Evolutionary conservation across 1,284 basidiomycete genomes (phyloP).

Genomic region (Pseudozyma thailandica): DNA sequence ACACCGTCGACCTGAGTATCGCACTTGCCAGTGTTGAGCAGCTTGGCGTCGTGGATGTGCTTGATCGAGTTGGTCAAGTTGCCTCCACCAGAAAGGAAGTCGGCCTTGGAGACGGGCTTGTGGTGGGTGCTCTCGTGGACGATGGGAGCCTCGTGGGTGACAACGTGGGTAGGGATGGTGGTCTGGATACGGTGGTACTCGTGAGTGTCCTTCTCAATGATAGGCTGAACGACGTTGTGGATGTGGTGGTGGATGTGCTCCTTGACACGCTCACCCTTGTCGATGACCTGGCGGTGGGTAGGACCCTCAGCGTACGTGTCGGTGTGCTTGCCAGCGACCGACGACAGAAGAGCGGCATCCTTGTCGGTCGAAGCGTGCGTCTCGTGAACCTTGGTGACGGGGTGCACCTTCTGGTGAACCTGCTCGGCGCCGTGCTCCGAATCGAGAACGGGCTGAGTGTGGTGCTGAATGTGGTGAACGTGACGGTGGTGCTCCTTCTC

Average conservation of each 20-base stretch:
- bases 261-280: conserved; percentile 66
- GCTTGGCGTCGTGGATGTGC: conserved; percentile 51
- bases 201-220: conserved; percentile 67
- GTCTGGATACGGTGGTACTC: conserved; percentile 67
- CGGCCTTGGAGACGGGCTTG: conserved; percentile 61
- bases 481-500: conserved; percentile 67
- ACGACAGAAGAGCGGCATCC: conserved; percentile 64
- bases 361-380: conserved; percentile 66
- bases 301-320: conserved; percentile 57
- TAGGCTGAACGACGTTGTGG: conserved; percentile 68
- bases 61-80: conserved; percentile 47
- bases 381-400: conserved; percentile 61
- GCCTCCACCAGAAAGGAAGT: conserved; percentile 62
- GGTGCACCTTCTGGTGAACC: conserved; percentile 58
- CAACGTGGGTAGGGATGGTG: conserved; percentile 60
- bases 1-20: conserved; percentile 61
- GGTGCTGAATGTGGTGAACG: conserved; percentile 67
- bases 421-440: conserved; percentile 63
- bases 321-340: conserved; percentile 58
- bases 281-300: conserved; percentile 61
- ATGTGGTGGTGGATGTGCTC: conserved; percentile 67
- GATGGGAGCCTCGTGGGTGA: conserved; percentile 67
- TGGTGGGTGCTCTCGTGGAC: conserved; percentile 64
- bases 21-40: conserved; percentile 60
- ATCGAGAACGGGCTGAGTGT: conserved; percentile 67